phyloP scores from a whole-genome alignment of 371 early-diverging fungal species.

The Mortierella sp. region DNA sequence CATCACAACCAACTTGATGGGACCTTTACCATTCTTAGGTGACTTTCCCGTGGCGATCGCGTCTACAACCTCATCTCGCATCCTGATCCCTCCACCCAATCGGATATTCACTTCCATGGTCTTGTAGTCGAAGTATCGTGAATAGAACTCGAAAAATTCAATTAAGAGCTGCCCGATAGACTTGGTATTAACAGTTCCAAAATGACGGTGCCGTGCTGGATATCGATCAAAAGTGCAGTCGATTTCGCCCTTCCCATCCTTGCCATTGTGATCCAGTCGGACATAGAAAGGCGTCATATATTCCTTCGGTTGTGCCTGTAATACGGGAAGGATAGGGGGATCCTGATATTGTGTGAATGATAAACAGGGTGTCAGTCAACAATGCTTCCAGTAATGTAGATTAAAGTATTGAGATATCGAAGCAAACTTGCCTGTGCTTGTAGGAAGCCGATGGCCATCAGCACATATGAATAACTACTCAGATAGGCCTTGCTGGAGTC shows the following conservation, averaged over 20 bases:
- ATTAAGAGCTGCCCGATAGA: slow-evolving; percentile 41
- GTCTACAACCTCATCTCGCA: slow-evolving; percentile 11
- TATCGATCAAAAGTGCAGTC: slow-evolving; percentile 45
- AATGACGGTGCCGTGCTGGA: slow-evolving; percentile 17
- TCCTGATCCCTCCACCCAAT: slow-evolving; percentile 28
- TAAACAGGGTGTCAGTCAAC: neutral
- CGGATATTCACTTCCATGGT: slow-evolving; percentile 53
- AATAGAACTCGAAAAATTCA: slow-evolving; percentile 47
- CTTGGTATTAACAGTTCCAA: slow-evolving; percentile 38
- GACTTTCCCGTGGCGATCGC: neutral
- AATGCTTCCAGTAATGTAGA: neutral
- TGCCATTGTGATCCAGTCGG: slow-evolving; percentile 21
- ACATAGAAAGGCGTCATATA: slow-evolving; percentile 22
- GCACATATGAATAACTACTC: slow-evolving; percentile 50
- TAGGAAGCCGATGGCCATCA: slow-evolving; percentile 52
- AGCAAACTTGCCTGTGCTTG: slow-evolving; percentile 9
- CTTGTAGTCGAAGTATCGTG: slow-evolving; percentile 46
- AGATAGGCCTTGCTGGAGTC: slow-evolving; percentile 36
- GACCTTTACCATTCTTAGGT: slow-evolving; percentile 19
- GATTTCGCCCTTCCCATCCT: slow-evolving; percentile 15
- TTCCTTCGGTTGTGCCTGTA: slow-evolving; percentile 31
- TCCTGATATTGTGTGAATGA: slow-evolving; percentile 30
- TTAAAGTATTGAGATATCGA: neutral
- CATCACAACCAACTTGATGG: slow-evolving; percentile 42
- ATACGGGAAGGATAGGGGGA: slow-evolving; percentile 30